Evolutionary conservation across 2,329 filamentous ascomycete genomes (phyloP), one percentile per base, ranked within the genome.

Genomic region (Cladosporium sp.): DNA sequence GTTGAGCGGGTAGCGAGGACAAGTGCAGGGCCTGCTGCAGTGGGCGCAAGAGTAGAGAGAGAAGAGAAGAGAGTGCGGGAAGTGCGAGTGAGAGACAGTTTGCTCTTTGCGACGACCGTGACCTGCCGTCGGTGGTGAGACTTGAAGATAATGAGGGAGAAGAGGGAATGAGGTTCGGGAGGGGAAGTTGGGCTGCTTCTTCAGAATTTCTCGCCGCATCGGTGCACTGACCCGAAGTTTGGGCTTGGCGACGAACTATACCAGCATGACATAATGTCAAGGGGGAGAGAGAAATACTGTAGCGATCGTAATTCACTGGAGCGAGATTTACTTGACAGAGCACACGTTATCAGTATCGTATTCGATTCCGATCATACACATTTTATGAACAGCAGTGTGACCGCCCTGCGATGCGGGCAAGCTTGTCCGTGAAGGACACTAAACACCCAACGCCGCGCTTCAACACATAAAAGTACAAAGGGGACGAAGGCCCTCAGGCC

Each of bases 11-110:
- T 43, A 38, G 49, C 46, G 16, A 54, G 40, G 45, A 40, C 41
- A 28, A 65, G 63, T 54, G 66, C 66, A 68, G 66, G 63, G 54
- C 66, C 66, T 59, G 66, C 66, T 68, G 66, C 66, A 46, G 46
- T 52, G 45, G 43, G 44, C 41, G 55, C 52, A 54, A 59, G 42
- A 43, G 45, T 49, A 53, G 41, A 48, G 38, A 51, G 41, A 45
- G 54, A 58, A 56, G 57, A 54, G 59, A 65, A 63, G 51, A 59
- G 53, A 54, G 62, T 49, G 51, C 57, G 58, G 45, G 60, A 57
- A 52, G 58, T 54, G 54, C 54, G 53, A 56, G 55, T 52, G 56
- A 58, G 54, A 54, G 63, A 65, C 62, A 63, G 60, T 52, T 59
- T 65, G 56, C 53, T 50, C 49, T 45, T 18, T 46, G 59, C 59